Evolutionary conservation across 2,329 filamentous ascomycete genomes (phyloP), one percentile per base, ranked within the genome.

Genomic region (Neonectria hederae): DNA sequence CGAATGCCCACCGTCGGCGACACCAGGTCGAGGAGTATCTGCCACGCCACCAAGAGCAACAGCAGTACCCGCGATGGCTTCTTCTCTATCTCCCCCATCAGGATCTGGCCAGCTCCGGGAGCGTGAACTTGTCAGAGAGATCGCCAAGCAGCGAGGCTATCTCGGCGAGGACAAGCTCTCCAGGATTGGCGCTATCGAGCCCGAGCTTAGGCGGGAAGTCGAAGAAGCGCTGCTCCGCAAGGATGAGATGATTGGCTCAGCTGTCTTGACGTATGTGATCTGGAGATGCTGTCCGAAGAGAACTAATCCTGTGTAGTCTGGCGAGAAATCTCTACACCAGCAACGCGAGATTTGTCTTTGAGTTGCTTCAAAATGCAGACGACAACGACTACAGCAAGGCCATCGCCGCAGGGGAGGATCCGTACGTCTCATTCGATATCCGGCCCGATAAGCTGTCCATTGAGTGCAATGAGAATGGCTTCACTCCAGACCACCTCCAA

Each of bases 301-400:
- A 48, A 30, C 59, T 24, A 32, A 54, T 22, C 11, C 1, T 0
- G 7, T 10, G 11, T 28, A 83, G 82, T 13, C 65, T 83, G n/a
- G 78, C 80, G 1, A 76, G 75, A 40, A 79, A 83, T 32, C 69
- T 84, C 0, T 83, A 84, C 63, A 73, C 76, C 0, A 82, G 76
- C 52, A 76, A 79, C 6, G 77, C 82, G 0, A 78, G 82, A 32
- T 87, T 86, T 65, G 72, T 87, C 0, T 83, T 85, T 35, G 84
- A 87, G 69, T 69, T 87, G 1, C 77, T 87, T 0, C 84, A 86
- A 64, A 87, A 87, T 68, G 83, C 83, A 5, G 85, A 87, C 48
- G 84, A 86, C 69, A 86, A 85, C 60, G 59, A 62, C 11, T 86
- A 82, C 66, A 59, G 5, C 13, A 69, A 46, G 17, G 75, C 76